Percentiles rank a stretch among this genome's conserved stretches.
phyloP scores from a whole-genome alignment of 2,329 filamentous ascomycete species.

The Hansfordia pulvinata region DNA sequence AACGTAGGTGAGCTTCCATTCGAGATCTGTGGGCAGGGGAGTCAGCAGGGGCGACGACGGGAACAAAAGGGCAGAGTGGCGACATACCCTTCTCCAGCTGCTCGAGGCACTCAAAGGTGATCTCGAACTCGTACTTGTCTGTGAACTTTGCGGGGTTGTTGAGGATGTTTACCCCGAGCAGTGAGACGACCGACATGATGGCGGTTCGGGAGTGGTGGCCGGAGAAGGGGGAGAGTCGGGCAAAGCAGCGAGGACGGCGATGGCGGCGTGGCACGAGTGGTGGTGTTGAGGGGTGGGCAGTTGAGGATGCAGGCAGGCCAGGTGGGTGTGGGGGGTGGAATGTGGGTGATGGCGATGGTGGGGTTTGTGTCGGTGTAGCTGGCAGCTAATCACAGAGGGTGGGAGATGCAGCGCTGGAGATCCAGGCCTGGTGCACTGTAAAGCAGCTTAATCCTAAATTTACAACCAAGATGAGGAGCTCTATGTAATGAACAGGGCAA shows the following conservation, averaged over 20 bases:
- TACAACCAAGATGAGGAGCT: no score
- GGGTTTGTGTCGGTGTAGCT: no score
- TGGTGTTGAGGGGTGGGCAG: not conserved
- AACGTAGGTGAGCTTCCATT: conserved; percentile 99
- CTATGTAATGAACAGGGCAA: no score
- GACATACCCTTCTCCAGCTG: conserved; percentile 73
- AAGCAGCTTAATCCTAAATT: no score
- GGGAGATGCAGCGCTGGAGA: no score
- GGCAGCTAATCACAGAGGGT: no score
- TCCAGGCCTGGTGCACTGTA: no score
- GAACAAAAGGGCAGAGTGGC: not conserved
- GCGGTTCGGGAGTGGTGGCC: conserved; percentile 3
- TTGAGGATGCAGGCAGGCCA: no score
- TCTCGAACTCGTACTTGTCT: conserved; percentile 91
- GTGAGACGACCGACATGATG: conserved; percentile 88
- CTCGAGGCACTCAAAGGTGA: conserved; percentile 97
- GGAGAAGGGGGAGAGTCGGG: conserved; percentile 3
- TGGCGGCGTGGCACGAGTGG: conserved; percentile 2
- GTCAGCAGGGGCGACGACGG: conserved; percentile 4
- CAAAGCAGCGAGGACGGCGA: conserved; percentile 2
- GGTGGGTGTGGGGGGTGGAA: no score
- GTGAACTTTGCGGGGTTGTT: conserved; percentile 96
- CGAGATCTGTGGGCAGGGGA: conserved; percentile 54
- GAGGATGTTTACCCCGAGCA: conserved; percentile 86
- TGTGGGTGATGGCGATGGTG: no score